A percentile compares a stretch with the other conserved stretches of the same genome.
These are phyloP conservation scores for Gyromitra esculenta DNA, from an alignment of 2,329 filamentous ascomycete genomes.

Conservation along the genomic window DNA sequence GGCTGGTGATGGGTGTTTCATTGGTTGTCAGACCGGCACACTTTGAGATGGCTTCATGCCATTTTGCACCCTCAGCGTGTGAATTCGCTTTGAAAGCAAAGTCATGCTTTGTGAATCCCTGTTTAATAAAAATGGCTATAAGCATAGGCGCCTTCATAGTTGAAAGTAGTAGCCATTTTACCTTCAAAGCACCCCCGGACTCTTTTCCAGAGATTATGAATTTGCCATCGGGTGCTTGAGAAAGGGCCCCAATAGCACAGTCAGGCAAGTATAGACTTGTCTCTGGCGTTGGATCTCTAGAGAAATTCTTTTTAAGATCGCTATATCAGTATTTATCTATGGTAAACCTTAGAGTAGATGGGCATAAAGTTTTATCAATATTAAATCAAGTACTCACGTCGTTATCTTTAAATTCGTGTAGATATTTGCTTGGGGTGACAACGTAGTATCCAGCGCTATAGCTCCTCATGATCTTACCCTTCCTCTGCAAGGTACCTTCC, in stretches of 20 bases:
- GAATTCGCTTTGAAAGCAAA: conserved; percentile 57
- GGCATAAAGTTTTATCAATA: background rate
- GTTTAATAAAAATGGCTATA: conserved; percentile 30
- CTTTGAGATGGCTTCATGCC: conserved; percentile 53
- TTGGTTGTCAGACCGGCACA: conserved; percentile 53
- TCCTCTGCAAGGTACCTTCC: conserved; percentile 88
- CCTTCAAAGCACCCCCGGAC: conserved; percentile 71
- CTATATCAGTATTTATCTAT: background rate
- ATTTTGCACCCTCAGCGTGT: conserved; percentile 55
- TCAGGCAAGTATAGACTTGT: conserved; percentile 92
- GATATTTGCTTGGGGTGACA: conserved; percentile 83
- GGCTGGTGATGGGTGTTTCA: conserved; percentile 45
- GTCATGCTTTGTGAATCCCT: conserved; percentile 56
- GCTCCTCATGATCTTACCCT: conserved; percentile 71
- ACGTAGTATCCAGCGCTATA: conserved; percentile 88
- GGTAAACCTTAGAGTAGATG: background rate
- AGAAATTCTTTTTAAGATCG: conserved; percentile 60
- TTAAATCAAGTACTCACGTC: conserved; percentile 65
- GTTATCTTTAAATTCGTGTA: conserved; percentile 96
- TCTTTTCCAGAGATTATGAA: conserved; percentile 98
- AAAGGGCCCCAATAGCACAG: conserved; percentile 75
- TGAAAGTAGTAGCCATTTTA: background rate
- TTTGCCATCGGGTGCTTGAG: conserved; percentile 72
- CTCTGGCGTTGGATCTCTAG: conserved; percentile 81
- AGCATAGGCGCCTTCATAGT: background rate